phyloP scores from a whole-genome alignment of 768 basidiomycete genomes.

The Kwoniella dendrophila region DNA sequence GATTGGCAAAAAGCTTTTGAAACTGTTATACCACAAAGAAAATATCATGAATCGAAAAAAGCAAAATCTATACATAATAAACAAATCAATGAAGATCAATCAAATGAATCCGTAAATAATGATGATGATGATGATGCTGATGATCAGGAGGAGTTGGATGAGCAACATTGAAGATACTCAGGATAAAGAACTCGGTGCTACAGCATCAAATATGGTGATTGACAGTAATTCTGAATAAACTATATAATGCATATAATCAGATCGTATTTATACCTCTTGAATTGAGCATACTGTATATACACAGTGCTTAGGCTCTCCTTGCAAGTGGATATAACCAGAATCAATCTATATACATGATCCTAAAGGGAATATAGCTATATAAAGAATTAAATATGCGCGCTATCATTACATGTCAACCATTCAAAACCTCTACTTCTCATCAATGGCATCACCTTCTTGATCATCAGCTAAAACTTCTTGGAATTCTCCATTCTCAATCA shows the following conservation, averaged over 20 bases:
- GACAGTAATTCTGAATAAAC: no score
- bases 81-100: no score
- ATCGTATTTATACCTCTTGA: no score
- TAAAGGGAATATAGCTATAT: no score
- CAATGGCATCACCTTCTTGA: constrained; percentile 23
- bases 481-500: constrained; percentile 79
- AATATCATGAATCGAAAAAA: constrained; percentile 58
- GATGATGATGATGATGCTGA: not conserved
- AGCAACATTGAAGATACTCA: not conserved
- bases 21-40: constrained; percentile 87
- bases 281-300: no score
- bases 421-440: constrained; percentile 28
- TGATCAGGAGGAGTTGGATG: not conserved
- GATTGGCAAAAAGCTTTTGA: constrained; percentile 86
- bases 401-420: not conserved
- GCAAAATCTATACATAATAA: constrained; percentile 13
- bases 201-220: not conserved
- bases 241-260: no score
- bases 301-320: no score
- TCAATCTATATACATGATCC: no score
- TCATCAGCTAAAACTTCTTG: constrained; percentile 56
- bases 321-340: no score
- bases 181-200: not conserved
- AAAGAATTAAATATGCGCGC: no score
- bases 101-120: no score